Percentiles rank a stretch among this genome's conserved stretches.
These are phyloP conservation scores for Fusarium multiceps DNA, from an alignment of 2,329 filamentous ascomycete genomes.

Conservation along the genomic window DNA sequence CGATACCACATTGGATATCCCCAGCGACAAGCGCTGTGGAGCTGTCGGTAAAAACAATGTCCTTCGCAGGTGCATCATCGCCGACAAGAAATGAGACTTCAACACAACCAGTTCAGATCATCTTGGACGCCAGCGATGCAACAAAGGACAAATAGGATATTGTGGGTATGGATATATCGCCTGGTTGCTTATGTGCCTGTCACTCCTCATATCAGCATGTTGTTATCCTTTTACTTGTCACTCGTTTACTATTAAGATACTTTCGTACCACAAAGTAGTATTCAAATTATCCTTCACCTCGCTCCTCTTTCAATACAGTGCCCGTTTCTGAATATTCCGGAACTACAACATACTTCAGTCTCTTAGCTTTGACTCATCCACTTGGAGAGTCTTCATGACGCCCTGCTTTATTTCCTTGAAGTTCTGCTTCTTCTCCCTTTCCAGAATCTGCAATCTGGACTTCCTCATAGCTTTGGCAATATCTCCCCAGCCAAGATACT, in stretches of 20 bases:
- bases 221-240: neutral
- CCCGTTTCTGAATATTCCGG: too few species aligned
- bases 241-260: neutral
- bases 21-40: neutral
- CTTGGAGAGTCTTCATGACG: neutral
- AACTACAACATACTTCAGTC: neutral
- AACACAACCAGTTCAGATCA: rapidly evolving
- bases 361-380: slow-evolving; percentile 3
- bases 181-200: neutral
- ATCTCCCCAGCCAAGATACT: neutral
- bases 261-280: neutral
- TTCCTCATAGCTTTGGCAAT: slow-evolving; percentile 2
- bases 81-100: neutral
- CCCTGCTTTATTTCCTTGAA: neutral
- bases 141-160: neutral
- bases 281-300: neutral
- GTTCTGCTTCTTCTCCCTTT: slow-evolving; percentile 2
- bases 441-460: neutral
- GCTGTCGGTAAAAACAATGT: neutral
- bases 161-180: neutral
- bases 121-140: too few species aligned
- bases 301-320: neutral
- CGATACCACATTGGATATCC: neutral
- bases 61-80: neutral
- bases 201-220: neutral